Evolutionary conservation across 768 basidiomycete species (phyloP).

Genomic region (Cyathus striatus): DNA sequence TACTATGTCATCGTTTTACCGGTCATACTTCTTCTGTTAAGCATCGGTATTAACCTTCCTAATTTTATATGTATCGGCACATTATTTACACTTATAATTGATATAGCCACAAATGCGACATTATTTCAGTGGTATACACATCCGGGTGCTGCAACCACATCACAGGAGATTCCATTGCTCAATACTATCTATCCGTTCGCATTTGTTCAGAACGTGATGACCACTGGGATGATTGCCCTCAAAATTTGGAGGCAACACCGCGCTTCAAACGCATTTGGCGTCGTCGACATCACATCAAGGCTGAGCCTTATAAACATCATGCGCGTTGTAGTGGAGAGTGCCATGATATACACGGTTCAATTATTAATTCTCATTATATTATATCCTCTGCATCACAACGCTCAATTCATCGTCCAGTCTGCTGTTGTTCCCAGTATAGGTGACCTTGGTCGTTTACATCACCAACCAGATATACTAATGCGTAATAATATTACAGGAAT

Average conservation of each 20-base stretch:
- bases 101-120: slow-evolving; percentile 8
- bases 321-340: slow-evolving; percentile 26
- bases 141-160: slow-evolving; percentile 4
- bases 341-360: slow-evolving; percentile 21
- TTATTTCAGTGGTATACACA: slow-evolving; percentile 13
- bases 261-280: slow-evolving; percentile 10
- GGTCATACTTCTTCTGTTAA: slow-evolving; percentile 9
- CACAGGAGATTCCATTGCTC: slow-evolving; percentile 7
- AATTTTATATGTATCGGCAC: background rate
- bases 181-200: slow-evolving; percentile 14
- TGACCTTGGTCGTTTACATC: slow-evolving; percentile 8
- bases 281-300: slow-evolving; percentile 5
- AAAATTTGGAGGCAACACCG: slow-evolving; percentile 18
- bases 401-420: slow-evolving; percentile 18
- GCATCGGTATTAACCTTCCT: slow-evolving; percentile 11
- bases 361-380: slow-evolving; percentile 20
- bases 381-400: slow-evolving; percentile 15
- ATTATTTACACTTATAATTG: background rate
- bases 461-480: too few relatives aligned
- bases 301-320: slow-evolving; percentile 15
- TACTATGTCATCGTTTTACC: slow-evolving; percentile 14
- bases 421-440: slow-evolving; percentile 23
- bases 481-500: too few relatives aligned
- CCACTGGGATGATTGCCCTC: slow-evolving; percentile 18
- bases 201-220: slow-evolving; percentile 17